Evolutionary conservation across 768 basidiomycete genomes (phyloP).

Genomic region (Kwoniella dendrophila): DNA sequence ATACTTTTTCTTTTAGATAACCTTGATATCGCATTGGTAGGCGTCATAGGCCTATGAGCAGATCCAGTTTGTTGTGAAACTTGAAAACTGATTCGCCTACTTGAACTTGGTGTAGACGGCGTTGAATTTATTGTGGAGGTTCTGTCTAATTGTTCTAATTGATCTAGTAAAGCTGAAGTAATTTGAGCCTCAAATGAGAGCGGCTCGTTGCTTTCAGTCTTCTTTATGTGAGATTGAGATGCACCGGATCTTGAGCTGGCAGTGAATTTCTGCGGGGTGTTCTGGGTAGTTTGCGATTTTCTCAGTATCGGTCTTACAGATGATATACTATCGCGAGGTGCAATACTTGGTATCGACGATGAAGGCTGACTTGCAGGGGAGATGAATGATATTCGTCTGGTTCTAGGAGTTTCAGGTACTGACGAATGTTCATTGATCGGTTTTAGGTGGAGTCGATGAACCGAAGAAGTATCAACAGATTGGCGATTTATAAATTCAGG

Average conservation of each 20-base stretch:
- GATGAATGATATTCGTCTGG: background rate
- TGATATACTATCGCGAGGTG: slow-evolving; percentile 7
- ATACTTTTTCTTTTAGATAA: slow-evolving; percentile 7
- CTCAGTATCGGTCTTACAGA: background rate
- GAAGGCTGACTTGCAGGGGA: background rate
- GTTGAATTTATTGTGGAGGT: background rate
- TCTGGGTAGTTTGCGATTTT: background rate
- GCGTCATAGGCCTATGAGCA: slow-evolving; percentile 1
- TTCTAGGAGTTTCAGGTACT: background rate
- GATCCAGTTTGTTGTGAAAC: background rate
- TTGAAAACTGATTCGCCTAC: slow-evolving; percentile 13
- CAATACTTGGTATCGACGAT: background rate
- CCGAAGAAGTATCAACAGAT: too few relatives aligned
- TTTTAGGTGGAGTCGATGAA: too few relatives aligned
- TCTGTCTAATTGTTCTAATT: slow-evolving; percentile 14
- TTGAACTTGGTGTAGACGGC: slow-evolving; percentile 11
- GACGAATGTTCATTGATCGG: too few relatives aligned
- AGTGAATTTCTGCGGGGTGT: slow-evolving; percentile 1
- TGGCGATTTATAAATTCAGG: too few relatives aligned
- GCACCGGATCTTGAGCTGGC: background rate
- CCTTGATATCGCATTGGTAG: slow-evolving; percentile 6
- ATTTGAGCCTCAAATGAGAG: slow-evolving; percentile 14
- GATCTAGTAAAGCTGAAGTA: slow-evolving; percentile 24
- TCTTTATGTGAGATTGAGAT: background rate
- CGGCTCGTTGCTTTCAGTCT: slow-evolving; percentile 1